phyloP scores from a whole-genome alignment of 306 rosid species.

The Ormosia semicastrata region DNA sequence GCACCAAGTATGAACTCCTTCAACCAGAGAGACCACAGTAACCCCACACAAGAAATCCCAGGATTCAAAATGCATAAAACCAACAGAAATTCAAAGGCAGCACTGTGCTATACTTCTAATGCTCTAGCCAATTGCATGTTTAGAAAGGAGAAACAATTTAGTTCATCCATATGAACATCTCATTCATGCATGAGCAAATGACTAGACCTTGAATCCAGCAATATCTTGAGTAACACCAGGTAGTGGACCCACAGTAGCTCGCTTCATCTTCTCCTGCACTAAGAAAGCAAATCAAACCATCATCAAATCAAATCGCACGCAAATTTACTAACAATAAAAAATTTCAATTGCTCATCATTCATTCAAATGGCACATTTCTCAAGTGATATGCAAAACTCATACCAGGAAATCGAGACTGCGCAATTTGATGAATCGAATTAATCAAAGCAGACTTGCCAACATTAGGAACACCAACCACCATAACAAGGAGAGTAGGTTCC shows the following conservation, averaged over 20 bases:
- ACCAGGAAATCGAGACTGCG: constrained; percentile 73
- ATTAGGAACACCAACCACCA: constrained; percentile 96
- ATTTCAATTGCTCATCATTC: background rate
- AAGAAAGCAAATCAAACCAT: constrained; percentile 32
- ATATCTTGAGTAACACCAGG: constrained; percentile 97
- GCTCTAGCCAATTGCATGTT: too few species aligned
- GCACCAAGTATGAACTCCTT: background rate
- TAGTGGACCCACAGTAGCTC: constrained; percentile 86
- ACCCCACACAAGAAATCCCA: background rate
- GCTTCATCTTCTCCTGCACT: constrained; percentile 86
- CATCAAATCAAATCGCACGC: background rate
- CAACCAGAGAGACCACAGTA: background rate
- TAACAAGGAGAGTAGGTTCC: constrained; percentile 89
- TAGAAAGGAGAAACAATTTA: too few species aligned
- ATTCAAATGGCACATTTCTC: background rate
- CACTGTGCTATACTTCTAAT: too few species aligned
- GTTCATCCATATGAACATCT: too few species aligned
- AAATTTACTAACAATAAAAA: background rate
- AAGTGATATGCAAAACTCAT: background rate
- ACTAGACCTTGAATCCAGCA: constrained; percentile 78
- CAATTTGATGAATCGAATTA: constrained; percentile 83
- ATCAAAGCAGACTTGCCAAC: constrained; percentile 89
- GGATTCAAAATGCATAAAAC: too few species aligned
- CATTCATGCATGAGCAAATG: too few species aligned
- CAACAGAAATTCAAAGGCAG: too few species aligned